phyloP scores from a whole-genome alignment of 169 alveolate genomes.

The Pseudocohnilembus persalinus region DNA sequence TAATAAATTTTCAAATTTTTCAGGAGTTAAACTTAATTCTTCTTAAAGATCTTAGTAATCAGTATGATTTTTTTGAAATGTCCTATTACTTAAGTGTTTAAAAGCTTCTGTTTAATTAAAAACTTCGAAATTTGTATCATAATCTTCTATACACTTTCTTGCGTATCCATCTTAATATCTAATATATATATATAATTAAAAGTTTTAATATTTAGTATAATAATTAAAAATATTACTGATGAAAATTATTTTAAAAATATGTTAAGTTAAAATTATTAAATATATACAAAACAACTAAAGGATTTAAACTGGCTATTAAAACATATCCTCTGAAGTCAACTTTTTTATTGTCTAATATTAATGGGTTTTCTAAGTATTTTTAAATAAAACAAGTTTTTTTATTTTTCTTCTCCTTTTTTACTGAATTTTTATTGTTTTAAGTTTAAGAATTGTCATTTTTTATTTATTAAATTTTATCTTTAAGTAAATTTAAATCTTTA shows the following conservation, averaged over 20 bases:
- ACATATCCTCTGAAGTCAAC: slow-evolving; percentile 93
- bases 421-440: not conserved
- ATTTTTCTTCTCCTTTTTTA: not conserved
- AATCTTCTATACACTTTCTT: not conserved
- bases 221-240: not conserved
- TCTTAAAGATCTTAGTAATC: not conserved
- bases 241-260: too few relatives aligned
- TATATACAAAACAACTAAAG: slow-evolving; percentile 43
- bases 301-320: slow-evolving; percentile 73
- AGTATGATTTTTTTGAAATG: not conserved
- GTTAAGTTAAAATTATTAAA: too few relatives aligned
- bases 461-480: not conserved
- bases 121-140: not conserved
- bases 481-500: not conserved
- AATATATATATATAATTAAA: too few relatives aligned
- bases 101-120: not conserved
- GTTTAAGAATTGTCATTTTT: too few relatives aligned
- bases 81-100: not conserved
- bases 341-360: slow-evolving; percentile 87
- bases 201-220: too few relatives aligned
- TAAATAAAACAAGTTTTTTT: slow-evolving; percentile 60
- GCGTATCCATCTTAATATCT: not conserved
- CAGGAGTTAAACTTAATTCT: not conserved
- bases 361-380: slow-evolving; percentile 89
- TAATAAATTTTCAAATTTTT: not conserved